Conservation (phyloP, 2,329 filamentous ascomycete species). For the Beauveria varroae region DNA sequence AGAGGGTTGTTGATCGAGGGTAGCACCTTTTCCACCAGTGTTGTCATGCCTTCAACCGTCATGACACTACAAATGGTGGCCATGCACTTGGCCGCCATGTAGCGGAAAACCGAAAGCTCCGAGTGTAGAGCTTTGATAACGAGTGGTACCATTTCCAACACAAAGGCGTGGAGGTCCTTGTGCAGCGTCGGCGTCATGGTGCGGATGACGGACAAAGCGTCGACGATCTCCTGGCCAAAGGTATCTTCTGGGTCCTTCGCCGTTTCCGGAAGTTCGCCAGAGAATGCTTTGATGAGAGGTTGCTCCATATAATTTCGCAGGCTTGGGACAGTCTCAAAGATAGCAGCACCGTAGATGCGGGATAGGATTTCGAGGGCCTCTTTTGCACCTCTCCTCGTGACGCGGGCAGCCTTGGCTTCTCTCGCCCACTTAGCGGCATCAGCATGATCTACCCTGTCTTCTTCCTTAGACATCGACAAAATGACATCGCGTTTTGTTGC, state of each 20-base stretch:
- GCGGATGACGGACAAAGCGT: slow-evolving; percentile 86
- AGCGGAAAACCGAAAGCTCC: slow-evolving; percentile 83
- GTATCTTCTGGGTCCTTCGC: slow-evolving; percentile 66
- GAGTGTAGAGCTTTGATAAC: slow-evolving; percentile 85
- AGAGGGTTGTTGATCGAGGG: slow-evolving; percentile 87
- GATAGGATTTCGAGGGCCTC: slow-evolving; percentile 87
- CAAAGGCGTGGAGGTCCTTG: slow-evolving; percentile 64
- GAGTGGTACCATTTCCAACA: slow-evolving; percentile 75
- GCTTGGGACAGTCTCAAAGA: slow-evolving; percentile 81
- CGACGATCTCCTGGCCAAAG: slow-evolving; percentile 86
- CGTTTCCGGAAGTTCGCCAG: slow-evolving; percentile 60
- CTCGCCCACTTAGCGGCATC: slow-evolving; percentile 85
- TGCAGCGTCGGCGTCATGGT: slow-evolving; percentile 90
- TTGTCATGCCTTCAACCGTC: slow-evolving; percentile 90
- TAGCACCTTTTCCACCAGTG: slow-evolving; percentile 85
- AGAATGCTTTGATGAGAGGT: slow-evolving; percentile 69
- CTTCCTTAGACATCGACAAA: slow-evolving; percentile 91
- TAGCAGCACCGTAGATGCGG: slow-evolving; percentile 63
- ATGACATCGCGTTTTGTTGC: slow-evolving; percentile 71
- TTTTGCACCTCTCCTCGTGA: slow-evolving; percentile 88
- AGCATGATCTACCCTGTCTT: slow-evolving; percentile 86
- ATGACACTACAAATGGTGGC: slow-evolving; percentile 97
- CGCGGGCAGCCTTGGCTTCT: slow-evolving; percentile 81
- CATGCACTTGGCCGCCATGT: slow-evolving; percentile 94
- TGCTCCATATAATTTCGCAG: slow-evolving; percentile 73